Evolutionary conservation across 306 rosid species (phyloP), one percentile per base, ranked within the genome.

Genomic region (Cicer pinnatifidum): DNA sequence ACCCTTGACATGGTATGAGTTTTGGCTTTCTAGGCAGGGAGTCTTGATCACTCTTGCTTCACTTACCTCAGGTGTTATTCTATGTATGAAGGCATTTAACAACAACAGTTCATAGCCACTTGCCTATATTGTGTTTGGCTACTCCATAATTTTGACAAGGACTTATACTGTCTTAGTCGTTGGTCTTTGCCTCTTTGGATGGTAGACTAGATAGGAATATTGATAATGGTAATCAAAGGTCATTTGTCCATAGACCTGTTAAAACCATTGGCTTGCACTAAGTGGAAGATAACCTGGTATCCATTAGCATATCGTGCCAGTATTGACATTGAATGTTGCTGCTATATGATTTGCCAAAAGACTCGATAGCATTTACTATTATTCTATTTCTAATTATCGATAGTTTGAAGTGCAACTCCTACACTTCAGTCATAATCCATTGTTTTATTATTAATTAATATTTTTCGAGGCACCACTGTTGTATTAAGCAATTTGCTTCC

Each of bases 1-100:
- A 75, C 97, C 93, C 60, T 81, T 91, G 85, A 84, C 88, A 5
- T 90, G 96, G 97, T 70, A 65, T 6, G 92, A 91, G 75, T 91
- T 88, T 69, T 76, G 84, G 90, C 86, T 80, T 82, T 91, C 90
- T 3, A 80, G 90, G 78, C 85, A 85, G 75, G 96, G 97, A 62
- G 97, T 82, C 9, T 69, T 67, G 15, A 65, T 75, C 15, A 66
- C 65, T 78, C 83, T 88, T 11, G 81, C 73, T 59, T 82, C 87
- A 46, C 64, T 87, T 62, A 52, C 77, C 37, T 61, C 81, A 6
- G 85, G 91, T 59, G 86, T 86, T 73, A 75, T 87, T 77, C 12
- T 83, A 45, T 87, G 80, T 76, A 61, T 67, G 16, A 88, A 82
- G 72, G 23, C 84, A 61, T 79, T 39, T 28, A 33, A 10, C 51